Base-by-base conservation (phyloP, 139 green algal species). In the Tetradesmus lagerheimii region DNA sequence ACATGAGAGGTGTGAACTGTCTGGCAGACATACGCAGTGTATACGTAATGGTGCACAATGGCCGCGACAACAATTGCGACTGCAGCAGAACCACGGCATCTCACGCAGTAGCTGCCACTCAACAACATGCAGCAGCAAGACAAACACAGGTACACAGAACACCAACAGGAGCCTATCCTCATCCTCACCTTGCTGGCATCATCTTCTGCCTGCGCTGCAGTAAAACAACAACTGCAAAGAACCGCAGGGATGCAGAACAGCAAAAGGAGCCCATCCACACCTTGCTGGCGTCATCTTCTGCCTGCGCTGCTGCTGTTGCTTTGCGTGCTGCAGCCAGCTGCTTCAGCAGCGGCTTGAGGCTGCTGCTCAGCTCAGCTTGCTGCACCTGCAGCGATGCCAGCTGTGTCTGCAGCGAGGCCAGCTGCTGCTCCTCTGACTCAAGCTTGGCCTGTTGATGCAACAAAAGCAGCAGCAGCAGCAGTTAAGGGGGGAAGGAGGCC, bases 361-460 rank as follows among this genome's bases (percentile, higher is more conserved):
- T 80, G 83, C 71, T 80, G 62, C 35, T 64, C 31, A 88, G 62
- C 27, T 47, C 25, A 47, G 29, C 43, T 5, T 53, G 57, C 37
- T 39, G 5, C 5, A 29, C 71, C 25, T 62, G 27, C 23, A 53
- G 15, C 16, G 2, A 9, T 11, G 77, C 11, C 43, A 76, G 74
- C 39, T 89, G 37, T 11, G 31, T 0, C 20, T 84, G 6, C 23
- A 43, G 39, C n/a, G 71, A 45, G 38, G 43, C 50, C 37, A 81
- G 81, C 90, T 90, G 85, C 90, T 91, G 85, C 80, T 85, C n/a
- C 35, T 77, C n/a, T 81, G 71, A 78, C 38, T 14, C 71, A 20
- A 83, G 29, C 29, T 43, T 89, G 27, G 62, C 83, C 83, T 88
- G 64, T 4, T 9, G 8, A 18, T 71, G 57, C 57, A 71, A 31